Evolutionary conservation across 2,329 filamentous ascomycete genomes (phyloP), one percentile per base, ranked within the genome.

Genomic region (Apiospora phragmitis): DNA sequence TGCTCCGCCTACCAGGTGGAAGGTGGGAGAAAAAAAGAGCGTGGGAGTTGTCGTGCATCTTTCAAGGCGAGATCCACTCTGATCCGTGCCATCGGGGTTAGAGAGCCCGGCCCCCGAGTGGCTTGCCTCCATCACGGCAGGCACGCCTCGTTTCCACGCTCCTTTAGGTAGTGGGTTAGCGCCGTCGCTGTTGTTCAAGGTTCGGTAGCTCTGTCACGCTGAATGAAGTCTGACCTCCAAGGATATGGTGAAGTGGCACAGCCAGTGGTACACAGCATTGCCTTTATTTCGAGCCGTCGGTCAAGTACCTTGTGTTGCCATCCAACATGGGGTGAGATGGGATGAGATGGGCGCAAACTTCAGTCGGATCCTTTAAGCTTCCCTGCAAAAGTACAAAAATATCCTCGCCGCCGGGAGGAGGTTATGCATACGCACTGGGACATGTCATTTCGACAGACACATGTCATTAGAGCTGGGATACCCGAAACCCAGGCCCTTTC

Each of bases 401-500:
- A 62, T 38, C 55, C 55, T 38, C 55, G 55, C 55, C 21, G 55
- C 55, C 55, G 55, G 55, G 55, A 62, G 32, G 55, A 38, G 32
- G 55, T 62, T 62, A 38, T 62, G 55, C 32, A 62, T 62, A 38
- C 55, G 55, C 32, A 47, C 55, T 24, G 32, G 32, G 32, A 38
- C 55, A 62, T 62, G 55, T 62, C 55, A 62, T 62, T 62, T 62
- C 55, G 32, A 62, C 32, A 62, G 55, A n/a, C 55, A 38, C 9
- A 21, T 62, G 55, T 21, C 38, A 18, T 14, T 38, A 21, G 11
- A 2, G 7, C 55, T 62, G 55, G 55, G 65, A 43, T 47, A 67
- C 65, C 65, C 65, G 41, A 47, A 67, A 47, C 42, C 42, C 65
- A 47, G 65, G 26, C 65, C 65, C 32, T 47, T 67, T 67, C 65